These are phyloP conservation scores for Naganishia onofrii DNA, from an alignment of 768 basidiomycete genomes.

Conservation along the genomic window DNA sequence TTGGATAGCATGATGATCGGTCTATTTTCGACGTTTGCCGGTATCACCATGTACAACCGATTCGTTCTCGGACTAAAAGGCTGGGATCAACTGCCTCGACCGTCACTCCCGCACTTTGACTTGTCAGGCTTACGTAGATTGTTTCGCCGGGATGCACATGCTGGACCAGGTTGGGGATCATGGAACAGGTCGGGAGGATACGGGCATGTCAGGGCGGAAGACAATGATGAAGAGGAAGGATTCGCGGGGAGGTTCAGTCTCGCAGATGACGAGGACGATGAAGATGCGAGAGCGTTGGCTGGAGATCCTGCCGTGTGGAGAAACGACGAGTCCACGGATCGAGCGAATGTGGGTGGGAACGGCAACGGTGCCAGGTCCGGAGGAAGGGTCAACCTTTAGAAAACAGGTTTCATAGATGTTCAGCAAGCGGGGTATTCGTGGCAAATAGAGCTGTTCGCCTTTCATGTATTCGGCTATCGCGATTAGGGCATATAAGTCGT, in stretches of 20 bases:
- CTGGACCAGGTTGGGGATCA: constrained; percentile 34
- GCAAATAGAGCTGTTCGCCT: neutral
- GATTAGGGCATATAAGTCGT: no score
- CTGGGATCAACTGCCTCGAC: constrained; percentile 65
- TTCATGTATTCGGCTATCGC: no score
- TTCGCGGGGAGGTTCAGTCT: constrained; percentile 49
- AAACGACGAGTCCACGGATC: constrained; percentile 5
- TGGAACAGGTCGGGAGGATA: constrained; percentile 40
- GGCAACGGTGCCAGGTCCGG: constrained; percentile 21
- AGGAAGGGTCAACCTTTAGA: constrained; percentile 9
- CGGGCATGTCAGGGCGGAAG: constrained; percentile 43
- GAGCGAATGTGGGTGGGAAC: constrained; percentile 5
- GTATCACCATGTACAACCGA: constrained; percentile 71
- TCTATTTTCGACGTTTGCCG: constrained; percentile 8
- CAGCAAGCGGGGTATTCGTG: neutral
- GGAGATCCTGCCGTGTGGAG: constrained; percentile 49
- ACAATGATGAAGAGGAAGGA: constrained; percentile 46
- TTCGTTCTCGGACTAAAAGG: constrained; percentile 71
- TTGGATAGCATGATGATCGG: constrained; percentile 65
- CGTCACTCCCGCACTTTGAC: constrained; percentile 34
- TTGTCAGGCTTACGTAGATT: constrained; percentile 15
- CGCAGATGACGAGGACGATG: constrained; percentile 45
- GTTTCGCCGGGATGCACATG: neutral
- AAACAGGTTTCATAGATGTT: neutral
- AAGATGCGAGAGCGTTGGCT: constrained; percentile 41